Percentiles rank a stretch among this genome's conserved stretches.
Evolutionary conservation across 768 basidiomycete genomes (phyloP).

Genomic region (Lenzites betulinus): DNA sequence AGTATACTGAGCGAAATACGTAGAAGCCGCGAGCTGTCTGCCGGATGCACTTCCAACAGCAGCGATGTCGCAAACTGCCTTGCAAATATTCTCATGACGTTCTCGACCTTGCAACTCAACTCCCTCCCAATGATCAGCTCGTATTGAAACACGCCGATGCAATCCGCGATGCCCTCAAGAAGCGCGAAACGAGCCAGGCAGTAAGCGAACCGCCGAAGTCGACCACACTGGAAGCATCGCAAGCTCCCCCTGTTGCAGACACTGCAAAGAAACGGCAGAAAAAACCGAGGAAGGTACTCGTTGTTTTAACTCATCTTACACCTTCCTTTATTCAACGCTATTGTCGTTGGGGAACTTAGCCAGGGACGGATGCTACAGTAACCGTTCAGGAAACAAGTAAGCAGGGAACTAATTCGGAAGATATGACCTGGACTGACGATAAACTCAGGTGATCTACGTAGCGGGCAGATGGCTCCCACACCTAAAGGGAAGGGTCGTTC

Average conservation of each 20-base stretch:
- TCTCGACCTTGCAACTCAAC: not conserved
- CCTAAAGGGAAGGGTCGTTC: not conserved
- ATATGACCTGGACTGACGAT: not conserved
- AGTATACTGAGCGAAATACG: not conserved
- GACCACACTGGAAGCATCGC: not conserved
- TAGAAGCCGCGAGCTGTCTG: not conserved
- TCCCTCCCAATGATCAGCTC: not conserved
- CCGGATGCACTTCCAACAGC: not conserved
- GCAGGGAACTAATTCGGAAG: not conserved
- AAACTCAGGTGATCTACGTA: not conserved
- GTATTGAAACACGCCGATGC: not conserved
- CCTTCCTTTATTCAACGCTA: no score
- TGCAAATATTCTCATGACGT: slow-evolving; percentile 5
- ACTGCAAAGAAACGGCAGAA: not conserved
- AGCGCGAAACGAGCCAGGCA: not conserved
- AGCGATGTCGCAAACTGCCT: not conserved
- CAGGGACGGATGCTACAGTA: not conserved
- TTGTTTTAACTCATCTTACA: not conserved
- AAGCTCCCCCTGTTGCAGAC: not conserved
- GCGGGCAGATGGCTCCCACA: not conserved
- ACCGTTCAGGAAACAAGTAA: not conserved
- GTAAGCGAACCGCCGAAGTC: no score
- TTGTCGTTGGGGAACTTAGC: not conserved
- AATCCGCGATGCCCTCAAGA: not conserved
- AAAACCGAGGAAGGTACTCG: not conserved